Evolutionary conservation across 1,139 yeast genomes (phyloP), one percentile per base, ranked within the genome.

Genomic region (Barnettozyma hawaiiensis): DNA sequence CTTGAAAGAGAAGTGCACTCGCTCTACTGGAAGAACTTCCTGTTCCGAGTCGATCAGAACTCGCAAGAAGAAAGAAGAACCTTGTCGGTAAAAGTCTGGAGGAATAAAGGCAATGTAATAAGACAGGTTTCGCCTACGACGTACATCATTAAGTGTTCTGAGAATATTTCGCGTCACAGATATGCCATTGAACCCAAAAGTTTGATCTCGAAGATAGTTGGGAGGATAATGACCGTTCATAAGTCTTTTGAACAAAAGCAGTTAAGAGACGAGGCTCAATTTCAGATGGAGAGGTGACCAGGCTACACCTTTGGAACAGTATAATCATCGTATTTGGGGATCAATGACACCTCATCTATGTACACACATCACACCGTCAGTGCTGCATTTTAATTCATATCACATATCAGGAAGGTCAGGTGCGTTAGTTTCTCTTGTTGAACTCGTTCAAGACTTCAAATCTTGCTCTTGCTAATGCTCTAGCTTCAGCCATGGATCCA

Each of bases 211-310:
- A 14, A 15, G 11, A 7, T 16, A 18, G 7, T 16, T 16, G 9
- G 19, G 5, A 4, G 31, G 12, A 3, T 19, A 79, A 57, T 3
- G 75, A 70, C 28, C 65, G 65, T 16, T 58, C 69, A 36, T 64
- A 71, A 7, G 83, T 73, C 58, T 79, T 85, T 0, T 81, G 79
- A 29, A 77, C 59, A 34, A 69, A 57, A 35, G 66, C 55, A 4
- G 59, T 35, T 43, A 74, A 56, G 1, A 71, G 18, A 1, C 65
- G 10, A 7, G 70, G 57, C n/a, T n/a, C n/a, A n/a, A n/a, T n/a
- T n/a, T n/a, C n/a, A n/a, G n/a, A n/a, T n/a, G n/a, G n/a, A 20
- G 21, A 20, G 21, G 21, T 39, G 10, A 8, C 24, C 24, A 9
- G 9, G 11, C 9, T 22, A 22, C 9, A 7, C 14, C 29, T n/a